Conservation (phyloP, 495 filamentous ascomycete species). For the Oidiodendron maius region DNA sequence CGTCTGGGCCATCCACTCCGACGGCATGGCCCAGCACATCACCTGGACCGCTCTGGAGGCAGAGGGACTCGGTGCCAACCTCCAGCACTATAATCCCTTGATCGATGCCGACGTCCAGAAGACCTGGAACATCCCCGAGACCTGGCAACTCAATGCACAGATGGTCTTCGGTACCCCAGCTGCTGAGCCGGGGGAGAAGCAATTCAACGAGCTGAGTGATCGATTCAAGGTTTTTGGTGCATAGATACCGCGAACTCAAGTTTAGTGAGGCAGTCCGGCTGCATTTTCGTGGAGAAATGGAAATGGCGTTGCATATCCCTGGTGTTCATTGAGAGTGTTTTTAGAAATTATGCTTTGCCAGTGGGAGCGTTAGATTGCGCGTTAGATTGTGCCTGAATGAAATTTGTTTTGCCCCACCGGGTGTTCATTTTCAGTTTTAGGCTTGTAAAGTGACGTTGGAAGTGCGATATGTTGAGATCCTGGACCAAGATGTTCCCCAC, state of each 20-base stretch:
- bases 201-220: constrained; percentile 37
- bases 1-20: constrained; percentile 53
- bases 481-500: too few species aligned
- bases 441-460: too few species aligned
- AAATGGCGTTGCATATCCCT: too few species aligned
- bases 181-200: constrained; percentile 47
- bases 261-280: too few species aligned
- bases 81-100: constrained; percentile 72
- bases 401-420: too few species aligned
- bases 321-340: too few species aligned
- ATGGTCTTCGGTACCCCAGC: constrained; percentile 55
- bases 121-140: constrained; percentile 50
- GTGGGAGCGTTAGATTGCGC: too few species aligned
- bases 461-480: too few species aligned
- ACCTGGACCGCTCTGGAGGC: constrained; percentile 62
- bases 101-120: constrained; percentile 50
- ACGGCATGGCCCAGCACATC: constrained; percentile 61
- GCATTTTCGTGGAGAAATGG: too few species aligned
- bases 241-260: constrained; percentile 3
- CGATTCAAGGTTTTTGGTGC: constrained; percentile 20
- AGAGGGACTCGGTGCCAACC: constrained; percentile 65
- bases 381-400: too few species aligned
- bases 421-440: too few species aligned
- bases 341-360: too few species aligned
- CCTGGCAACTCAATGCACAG: constrained; percentile 57